A percentile compares a stretch with the other conserved stretches of the same genome.
These are phyloP conservation scores for Stygiomarasmius scandens DNA, from an alignment of 1,284 basidiomycete genomes.

Conservation along the genomic window DNA sequence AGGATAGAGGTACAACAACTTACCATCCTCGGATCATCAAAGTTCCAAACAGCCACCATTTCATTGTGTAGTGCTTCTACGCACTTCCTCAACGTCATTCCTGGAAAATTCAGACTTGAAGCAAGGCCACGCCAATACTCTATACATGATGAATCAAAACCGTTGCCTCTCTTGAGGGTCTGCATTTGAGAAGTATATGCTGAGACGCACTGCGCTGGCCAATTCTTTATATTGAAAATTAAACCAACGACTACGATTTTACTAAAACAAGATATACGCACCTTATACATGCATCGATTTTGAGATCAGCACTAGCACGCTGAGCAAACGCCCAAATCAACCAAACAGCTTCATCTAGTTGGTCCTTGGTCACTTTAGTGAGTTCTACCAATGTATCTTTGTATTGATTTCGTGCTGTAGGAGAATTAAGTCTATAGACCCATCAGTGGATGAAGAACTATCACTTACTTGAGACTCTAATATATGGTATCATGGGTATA, in stretches of 20 bases:
- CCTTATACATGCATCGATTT: constrained; percentile 22
- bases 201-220: too few species aligned
- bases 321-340: constrained; percentile 21
- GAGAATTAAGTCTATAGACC: not conserved
- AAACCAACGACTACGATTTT: too few species aligned
- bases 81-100: constrained; percentile 20
- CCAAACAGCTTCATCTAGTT: constrained; percentile 19
- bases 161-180: too few species aligned
- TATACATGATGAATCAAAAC: constrained; percentile 1
- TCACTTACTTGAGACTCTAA: constrained; percentile 2
- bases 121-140: constrained; percentile 27
- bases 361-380: constrained; percentile 5
- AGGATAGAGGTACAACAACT: too few species aligned
- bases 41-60: constrained; percentile 29
- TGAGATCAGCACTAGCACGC: constrained; percentile 18
- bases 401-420: constrained; percentile 9
- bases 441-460: too few species aligned
- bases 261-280: constrained; percentile 8
- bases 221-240: too few species aligned
- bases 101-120: constrained; percentile 21
- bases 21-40: constrained; percentile 23
- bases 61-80: constrained; percentile 23
- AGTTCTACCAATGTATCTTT: constrained; percentile 6
- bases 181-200: too few species aligned
- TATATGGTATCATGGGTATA: constrained; percentile 1